Base-by-base conservation (phyloP, 495 filamentous ascomycete genomes). In the Staphylotrichum tortipilum region DNA sequence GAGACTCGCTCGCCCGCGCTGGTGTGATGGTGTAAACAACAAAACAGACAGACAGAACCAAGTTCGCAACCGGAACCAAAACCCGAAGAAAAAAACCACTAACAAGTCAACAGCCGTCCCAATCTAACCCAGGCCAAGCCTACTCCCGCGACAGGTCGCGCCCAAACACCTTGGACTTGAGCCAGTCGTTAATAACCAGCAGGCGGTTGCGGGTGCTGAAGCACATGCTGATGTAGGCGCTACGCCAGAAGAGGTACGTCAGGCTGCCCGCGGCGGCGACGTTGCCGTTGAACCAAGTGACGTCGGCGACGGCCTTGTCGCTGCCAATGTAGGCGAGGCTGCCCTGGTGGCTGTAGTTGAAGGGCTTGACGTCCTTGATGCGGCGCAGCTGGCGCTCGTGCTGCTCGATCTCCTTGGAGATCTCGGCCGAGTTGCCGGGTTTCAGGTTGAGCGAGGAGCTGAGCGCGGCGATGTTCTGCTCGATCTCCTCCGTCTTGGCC, bases 141-240 rank as follows among this genome's bases (percentile, higher is more conserved):
- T 84, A 95, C 78, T 94, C 90, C 57, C 91, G 81, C 31, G 90
- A 95, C 41, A 96, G 87, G 63, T 97, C 92, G 68, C 92, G 88
- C 40, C 92, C 92, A 65, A 97, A 97, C 24, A 89, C 67, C 73
- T 88, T 90, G 43, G 90, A 85, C 78, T 99, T 99, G 60, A 89
- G 61, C 92, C 92, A 99, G 68, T 99, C 92, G 58, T 94, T 72
- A 54, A 88, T 74, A 36, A 99, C 92, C 21, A 99, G 77, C 53
- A 96, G 77, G 64, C 92, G 84, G 71, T 97, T 99, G 53, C 92
- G 85, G 36, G 82, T 87, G 79, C 89, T 95, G 68, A 97, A 99
- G 80, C 90, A 96, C 92, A 99, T 99, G 79, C 85, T 94, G 69
- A 99, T 74, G 68, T 99, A 99, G 44, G 92, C 94, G 64, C 84